Conservation (phyloP, 495 filamentous ascomycete species). For the Trichoderma virens region DNA sequence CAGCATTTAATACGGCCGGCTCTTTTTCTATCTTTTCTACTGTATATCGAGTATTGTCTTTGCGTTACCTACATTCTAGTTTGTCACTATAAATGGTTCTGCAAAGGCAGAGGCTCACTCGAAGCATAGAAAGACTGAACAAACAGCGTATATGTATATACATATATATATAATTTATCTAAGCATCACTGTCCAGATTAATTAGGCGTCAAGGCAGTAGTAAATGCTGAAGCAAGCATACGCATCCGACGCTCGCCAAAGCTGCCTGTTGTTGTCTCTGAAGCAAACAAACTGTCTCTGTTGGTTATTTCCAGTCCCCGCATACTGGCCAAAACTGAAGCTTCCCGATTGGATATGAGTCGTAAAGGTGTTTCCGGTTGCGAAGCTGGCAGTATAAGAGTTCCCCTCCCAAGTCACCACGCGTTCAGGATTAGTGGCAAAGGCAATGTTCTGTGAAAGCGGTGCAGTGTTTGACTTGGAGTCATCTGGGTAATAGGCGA, state of each 20-base stretch:
- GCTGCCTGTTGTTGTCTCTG: not conserved
- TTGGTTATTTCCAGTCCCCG: not conserved
- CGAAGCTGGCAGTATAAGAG: not conserved
- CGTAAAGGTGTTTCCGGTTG: not conserved
- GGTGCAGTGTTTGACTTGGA: not conserved
- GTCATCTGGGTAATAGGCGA: not conserved
- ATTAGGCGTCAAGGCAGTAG: not conserved
- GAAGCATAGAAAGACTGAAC: not conserved
- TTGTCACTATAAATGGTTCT: too few relatives aligned
- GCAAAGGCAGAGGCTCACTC: not conserved
- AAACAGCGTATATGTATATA: not conserved
- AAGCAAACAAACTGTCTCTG: not conserved
- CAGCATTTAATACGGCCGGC: too few relatives aligned
- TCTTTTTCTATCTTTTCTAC: too few relatives aligned
- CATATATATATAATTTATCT: too few relatives aligned
- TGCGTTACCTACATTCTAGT: too few relatives aligned
- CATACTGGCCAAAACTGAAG: not conserved
- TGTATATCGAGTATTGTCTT: too few relatives aligned
- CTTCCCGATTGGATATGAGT: not conserved
- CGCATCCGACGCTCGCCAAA: not conserved
- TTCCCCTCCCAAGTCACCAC: not conserved
- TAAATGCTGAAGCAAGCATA: slow-evolving; percentile 1
- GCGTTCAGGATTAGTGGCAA: not conserved
- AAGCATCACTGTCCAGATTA: not conserved
- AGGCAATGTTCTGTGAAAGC: not conserved